These are phyloP conservation scores for Tolypocladium ovalisporum DNA, from an alignment of 2,329 filamentous ascomycete species.

Conservation along the genomic window DNA sequence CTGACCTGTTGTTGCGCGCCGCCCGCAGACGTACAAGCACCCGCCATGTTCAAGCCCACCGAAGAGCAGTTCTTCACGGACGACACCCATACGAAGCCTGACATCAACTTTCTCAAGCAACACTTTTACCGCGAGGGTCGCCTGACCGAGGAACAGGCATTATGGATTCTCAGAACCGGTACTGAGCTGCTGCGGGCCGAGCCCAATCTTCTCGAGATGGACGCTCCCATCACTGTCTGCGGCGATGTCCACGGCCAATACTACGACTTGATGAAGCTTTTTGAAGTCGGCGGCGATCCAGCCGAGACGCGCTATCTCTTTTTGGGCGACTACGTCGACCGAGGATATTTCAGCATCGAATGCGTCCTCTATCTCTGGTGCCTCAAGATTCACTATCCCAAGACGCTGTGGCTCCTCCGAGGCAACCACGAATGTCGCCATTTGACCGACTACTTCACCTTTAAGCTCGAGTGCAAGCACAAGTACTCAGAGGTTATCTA, in stretches of 20 bases:
- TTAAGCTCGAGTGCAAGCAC: slow-evolving; percentile 99
- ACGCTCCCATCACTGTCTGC: slow-evolving; percentile 96
- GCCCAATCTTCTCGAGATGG: slow-evolving; percentile 97
- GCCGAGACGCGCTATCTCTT: slow-evolving; percentile 95
- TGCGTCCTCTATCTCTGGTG: slow-evolving; percentile 97
- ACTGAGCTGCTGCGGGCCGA: slow-evolving; percentile 81
- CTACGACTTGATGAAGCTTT: slow-evolving; percentile 98
- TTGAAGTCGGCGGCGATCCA: slow-evolving; percentile 95
- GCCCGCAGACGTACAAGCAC: slow-evolving; percentile 81
- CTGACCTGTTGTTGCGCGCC: slow-evolving; percentile 6
- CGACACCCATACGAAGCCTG: slow-evolving; percentile 75
- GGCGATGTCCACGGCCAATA: slow-evolving; percentile 98
- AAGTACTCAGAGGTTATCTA: slow-evolving; percentile 97
- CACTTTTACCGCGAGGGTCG: slow-evolving; percentile 97
- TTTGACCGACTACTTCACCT: slow-evolving; percentile 99
- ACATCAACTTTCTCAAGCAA: slow-evolving; percentile 91
- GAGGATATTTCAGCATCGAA: slow-evolving; percentile 98
- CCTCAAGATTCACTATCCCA: slow-evolving; percentile 97
- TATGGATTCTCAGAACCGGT: slow-evolving; percentile 87
- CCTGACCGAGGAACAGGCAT: slow-evolving; percentile 90
- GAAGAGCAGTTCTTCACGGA: slow-evolving; percentile 93
- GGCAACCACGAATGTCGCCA: slow-evolving; percentile 98
- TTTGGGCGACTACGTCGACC: slow-evolving; percentile 93
- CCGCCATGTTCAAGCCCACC: slow-evolving; percentile 83
- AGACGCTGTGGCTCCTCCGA: slow-evolving; percentile 91